phyloP scores from a whole-genome alignment of 2,329 filamentous ascomycete genomes.

The Colletotrichum sp. region DNA sequence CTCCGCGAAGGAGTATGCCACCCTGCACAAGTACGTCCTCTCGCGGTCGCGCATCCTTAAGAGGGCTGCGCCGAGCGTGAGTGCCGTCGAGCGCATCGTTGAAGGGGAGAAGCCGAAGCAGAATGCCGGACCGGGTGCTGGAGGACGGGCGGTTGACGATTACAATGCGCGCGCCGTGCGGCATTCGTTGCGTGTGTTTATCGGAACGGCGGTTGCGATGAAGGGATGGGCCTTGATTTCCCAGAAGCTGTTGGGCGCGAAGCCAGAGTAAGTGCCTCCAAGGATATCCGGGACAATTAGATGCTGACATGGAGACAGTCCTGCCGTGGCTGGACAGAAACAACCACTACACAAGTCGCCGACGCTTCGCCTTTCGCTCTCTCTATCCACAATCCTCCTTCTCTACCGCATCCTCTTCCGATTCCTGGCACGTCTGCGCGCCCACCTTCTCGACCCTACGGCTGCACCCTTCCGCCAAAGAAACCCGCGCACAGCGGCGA shows the following conservation, averaged over 20 bases:
- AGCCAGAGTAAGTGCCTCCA: constrained; percentile 45
- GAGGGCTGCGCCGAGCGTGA: constrained; percentile 60
- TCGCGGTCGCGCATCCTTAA: constrained; percentile 70
- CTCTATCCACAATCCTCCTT: constrained; percentile 83
- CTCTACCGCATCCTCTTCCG: constrained; percentile 89
- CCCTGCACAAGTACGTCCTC: constrained; percentile 82
- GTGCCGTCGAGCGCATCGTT: constrained; percentile 56
- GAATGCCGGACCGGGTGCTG: constrained; percentile 29
- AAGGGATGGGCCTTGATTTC: constrained; percentile 64
- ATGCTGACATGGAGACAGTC: constrained; percentile 23
- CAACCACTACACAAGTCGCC: constrained; percentile 67
- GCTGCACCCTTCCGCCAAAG: constrained; percentile 81
- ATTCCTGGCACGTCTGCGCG: constrained; percentile 82
- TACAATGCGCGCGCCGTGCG: constrained; percentile 75
- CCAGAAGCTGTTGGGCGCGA: constrained; percentile 50
- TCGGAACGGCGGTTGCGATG: constrained; percentile 66
- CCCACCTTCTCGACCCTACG: constrained; percentile 79
- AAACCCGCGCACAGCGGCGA: constrained; percentile 77
- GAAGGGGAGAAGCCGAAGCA: constrained; percentile 30
- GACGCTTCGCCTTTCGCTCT: constrained; percentile 79
- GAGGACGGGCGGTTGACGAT: constrained; percentile 53
- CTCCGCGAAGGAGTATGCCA: constrained; percentile 82
- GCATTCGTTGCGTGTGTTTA: constrained; percentile 74
- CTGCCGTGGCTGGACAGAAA: constrained; percentile 42
- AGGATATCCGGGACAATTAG: fast-evolving